A percentile compares a stretch with the other conserved stretches of the same genome.
Evolutionary conservation across 768 basidiomycete genomes (phyloP).

Genomic region (Russula sp.): DNA sequence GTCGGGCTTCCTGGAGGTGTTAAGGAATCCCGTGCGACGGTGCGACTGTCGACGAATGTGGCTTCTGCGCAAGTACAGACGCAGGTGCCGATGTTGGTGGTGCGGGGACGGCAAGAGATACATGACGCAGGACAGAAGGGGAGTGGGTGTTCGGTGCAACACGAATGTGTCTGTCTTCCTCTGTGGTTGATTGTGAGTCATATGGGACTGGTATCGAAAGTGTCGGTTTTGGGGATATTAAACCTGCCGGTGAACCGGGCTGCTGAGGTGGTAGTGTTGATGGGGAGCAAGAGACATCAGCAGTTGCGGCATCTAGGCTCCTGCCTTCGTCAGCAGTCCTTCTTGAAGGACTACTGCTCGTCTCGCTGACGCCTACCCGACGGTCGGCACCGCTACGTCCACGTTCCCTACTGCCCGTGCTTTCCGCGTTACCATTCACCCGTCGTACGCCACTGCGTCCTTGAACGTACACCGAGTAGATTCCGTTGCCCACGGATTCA

Average conservation of each 20-base stretch:
- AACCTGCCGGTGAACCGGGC: background rate
- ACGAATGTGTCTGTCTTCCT: conserved; percentile 24
- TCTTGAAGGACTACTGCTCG: conserved; percentile 24
- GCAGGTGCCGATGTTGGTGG: conserved; percentile 22
- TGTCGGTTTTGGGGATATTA: conserved; percentile 1
- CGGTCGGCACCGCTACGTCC: conserved; percentile 25
- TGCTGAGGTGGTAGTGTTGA: background rate
- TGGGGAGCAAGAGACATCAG: background rate
- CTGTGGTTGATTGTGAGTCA: background rate
- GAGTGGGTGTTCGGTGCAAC: conserved; percentile 22
- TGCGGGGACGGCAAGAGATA: conserved; percentile 13
- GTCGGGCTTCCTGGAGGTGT: conserved; percentile 32
- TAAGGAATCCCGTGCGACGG: conserved; percentile 33
- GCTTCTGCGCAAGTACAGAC: conserved; percentile 18
- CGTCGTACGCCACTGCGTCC: conserved; percentile 27
- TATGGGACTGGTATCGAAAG: conserved; percentile 7
- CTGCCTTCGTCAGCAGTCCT: background rate
- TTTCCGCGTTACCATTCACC: conserved; percentile 15
- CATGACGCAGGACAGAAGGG: conserved; percentile 23
- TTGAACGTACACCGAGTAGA: conserved; percentile 21
- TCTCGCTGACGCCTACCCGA: conserved; percentile 25
- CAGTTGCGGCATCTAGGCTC: conserved; percentile 4
- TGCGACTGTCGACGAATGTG: conserved; percentile 10
- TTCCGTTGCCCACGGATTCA: conserved; percentile 29
- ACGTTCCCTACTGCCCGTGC: conserved; percentile 22